Evolutionary conservation across 805 yeast species (phyloP), one percentile per base, ranked within the genome.

Genomic region (Alloascoidea africana): DNA sequence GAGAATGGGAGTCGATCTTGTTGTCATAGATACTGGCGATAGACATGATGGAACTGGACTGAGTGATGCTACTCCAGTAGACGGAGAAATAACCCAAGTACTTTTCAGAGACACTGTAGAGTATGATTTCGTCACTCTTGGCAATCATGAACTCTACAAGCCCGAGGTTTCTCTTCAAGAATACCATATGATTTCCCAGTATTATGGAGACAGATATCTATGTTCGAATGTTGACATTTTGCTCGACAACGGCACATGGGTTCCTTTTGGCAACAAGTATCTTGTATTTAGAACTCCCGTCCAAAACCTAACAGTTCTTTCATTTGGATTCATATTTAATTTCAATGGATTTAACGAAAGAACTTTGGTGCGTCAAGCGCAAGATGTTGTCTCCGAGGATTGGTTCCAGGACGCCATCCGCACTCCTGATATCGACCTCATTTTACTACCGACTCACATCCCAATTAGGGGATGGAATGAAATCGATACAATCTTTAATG

Each of bases 11-110:
- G 72, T 65, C 14, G 97, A 89, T 50, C 52, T 87, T 14, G 47
- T 89, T 3, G 49, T 86, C 3, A 66, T 89, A 2, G 97, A 89
- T 51, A 75, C 93, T 1, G 97, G 97, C 3, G 97, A 89, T 55
- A 75, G 84, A 43, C 94, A 84, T 48, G 97, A 89, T 54, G 97
- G 97, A 1, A 87, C 85, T 52, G 97, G 97, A 0, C 58, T 86
- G 8, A 68, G 84, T 32, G 96, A 89, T 57, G 74, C 80, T 11
- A 78, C 94, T 0, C 39, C 23, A 2, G 83, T 89, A 2, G 80
- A 78, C 50, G 97, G 96, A 0, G 48, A 57, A 3, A 54, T 62
- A 13, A 70, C 91, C 0, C 68, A 76, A 17, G 63, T 65, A 2
- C 65, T 87, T 0, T 82, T 87, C 52, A 68, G 68, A 45, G 58